Base-by-base conservation (phyloP, 2,329 filamentous ascomycete species). In the Arthrocladium fulminans region DNA sequence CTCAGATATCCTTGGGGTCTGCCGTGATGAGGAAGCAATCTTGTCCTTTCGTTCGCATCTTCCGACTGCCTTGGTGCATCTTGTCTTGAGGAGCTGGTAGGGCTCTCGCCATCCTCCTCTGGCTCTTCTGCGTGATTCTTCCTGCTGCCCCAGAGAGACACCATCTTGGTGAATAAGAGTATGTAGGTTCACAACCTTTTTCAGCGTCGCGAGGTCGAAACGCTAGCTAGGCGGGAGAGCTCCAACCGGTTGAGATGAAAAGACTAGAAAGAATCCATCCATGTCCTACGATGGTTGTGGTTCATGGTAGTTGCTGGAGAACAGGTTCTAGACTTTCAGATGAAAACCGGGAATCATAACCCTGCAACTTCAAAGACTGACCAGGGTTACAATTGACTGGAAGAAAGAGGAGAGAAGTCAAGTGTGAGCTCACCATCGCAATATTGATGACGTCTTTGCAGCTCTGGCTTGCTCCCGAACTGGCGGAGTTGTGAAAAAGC, bases 1-100 rank as follows among this genome's bases (percentile, higher is more conserved):
- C 83, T 84, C 47, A 89, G 71, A 59, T 83, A 88, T 43, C 73
- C 74, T 61, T 84, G 77, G 37, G 79, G 69, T 49, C 80, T 76
- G 8, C 8, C 10, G 8, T 25, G 55, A 24, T 47, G 51, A 46
- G 54, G 54, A 22, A 94, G 75, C 56, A 94, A 73, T 24, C 84
- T 76, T 32, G 79, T 80, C 52, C 77, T 67, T 64, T 84, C 81
- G 52, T 77, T 73, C 19, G 77, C 70, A 49, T 80, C 73, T 41
- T 58, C 53, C 9, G 53, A 51, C 49, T 54, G 38, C 56, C 57
- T 42, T 50, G 47, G 7, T 19, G 30, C 22, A 7, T 39, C 37
- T 45, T 15, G 9, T 17, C 30, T 45, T 20, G 45, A 61, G 56
- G 56, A 68, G 59, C 52, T 54, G 24, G 57, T 52, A 9, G 34